phyloP scores from a whole-genome alignment of 441 rosid genomes.

The Mallotus japonicus region DNA sequence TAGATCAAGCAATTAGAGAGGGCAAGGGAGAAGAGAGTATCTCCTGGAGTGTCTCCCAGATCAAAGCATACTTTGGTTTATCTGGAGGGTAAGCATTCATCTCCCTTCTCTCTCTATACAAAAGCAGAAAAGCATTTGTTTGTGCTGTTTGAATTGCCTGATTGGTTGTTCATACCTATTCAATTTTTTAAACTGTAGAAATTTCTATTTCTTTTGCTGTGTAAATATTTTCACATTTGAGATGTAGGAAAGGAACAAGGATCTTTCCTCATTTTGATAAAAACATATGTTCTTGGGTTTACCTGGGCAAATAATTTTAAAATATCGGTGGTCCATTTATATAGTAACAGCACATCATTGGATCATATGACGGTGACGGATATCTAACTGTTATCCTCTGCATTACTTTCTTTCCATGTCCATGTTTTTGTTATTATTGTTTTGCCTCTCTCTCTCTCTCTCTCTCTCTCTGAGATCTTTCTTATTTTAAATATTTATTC shows the following conservation, averaged over 20 bases:
- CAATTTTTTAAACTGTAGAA: neutral
- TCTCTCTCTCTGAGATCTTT: neutral
- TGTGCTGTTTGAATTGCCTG: neutral
- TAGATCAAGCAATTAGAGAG: conserved; percentile 88
- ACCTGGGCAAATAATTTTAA: neutral
- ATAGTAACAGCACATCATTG: neutral
- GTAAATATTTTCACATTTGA: neutral
- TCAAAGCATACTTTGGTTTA: conserved; percentile 88
- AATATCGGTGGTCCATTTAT: neutral
- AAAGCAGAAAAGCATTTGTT: neutral
- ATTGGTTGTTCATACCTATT: neutral
- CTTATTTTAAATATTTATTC: neutral
- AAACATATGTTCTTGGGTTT: neutral
- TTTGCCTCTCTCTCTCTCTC: neutral
- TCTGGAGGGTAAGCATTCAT: conserved; percentile 75
- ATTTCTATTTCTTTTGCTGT: neutral
- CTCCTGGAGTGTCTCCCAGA: conserved; percentile 79
- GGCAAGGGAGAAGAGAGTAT: conserved; percentile 47
- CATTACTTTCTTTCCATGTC: neutral
- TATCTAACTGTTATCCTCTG: neutral
- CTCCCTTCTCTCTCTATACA: neutral
- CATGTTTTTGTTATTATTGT: neutral
- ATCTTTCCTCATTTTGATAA: neutral
- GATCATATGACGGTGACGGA: neutral
- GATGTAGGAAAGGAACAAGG: neutral